These are phyloP conservation scores for Paraurostyla sp. DNA, from an alignment of 73 alveolate genomes.

Conservation along the genomic window DNA sequence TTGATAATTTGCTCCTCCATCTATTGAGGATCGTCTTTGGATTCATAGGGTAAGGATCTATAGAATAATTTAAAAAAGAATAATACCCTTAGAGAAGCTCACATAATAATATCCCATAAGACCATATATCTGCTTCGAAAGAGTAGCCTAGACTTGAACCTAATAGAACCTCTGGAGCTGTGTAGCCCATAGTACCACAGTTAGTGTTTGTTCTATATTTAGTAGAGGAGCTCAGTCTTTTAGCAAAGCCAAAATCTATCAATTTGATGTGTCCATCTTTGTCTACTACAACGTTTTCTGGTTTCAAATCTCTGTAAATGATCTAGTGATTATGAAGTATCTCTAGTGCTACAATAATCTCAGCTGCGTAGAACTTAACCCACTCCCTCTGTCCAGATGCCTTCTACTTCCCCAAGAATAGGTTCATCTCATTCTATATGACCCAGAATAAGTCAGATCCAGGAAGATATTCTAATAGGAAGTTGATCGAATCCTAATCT, in stretches of 20 bases:
- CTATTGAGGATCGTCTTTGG: constrained; percentile 23
- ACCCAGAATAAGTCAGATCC: constrained; percentile 59
- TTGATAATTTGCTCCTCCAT: constrained; percentile 40
- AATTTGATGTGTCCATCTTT: constrained; percentile 88
- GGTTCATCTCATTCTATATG: constrained; percentile 39
- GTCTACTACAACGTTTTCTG: constrained; percentile 77
- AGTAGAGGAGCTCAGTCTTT: constrained; percentile 39
- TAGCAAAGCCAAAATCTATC: constrained; percentile 89
- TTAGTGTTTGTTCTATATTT: constrained; percentile 48
- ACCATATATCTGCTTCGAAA: constrained; percentile 53
- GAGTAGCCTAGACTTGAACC: constrained; percentile 46
- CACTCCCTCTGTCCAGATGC: constrained; percentile 38
- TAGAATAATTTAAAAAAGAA: not conserved
- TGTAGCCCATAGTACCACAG: constrained; percentile 66
- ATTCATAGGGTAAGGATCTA: constrained; percentile 39
- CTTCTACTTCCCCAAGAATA: constrained; percentile 40
- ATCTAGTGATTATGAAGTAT: constrained; percentile 64
- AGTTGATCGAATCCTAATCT: constrained; percentile 34
- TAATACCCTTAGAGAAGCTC: constrained; percentile 52
- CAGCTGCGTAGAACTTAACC: constrained; percentile 75
- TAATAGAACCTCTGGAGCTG: constrained; percentile 61
- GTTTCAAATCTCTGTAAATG: constrained; percentile 83
- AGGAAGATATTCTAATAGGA: constrained; percentile 53
- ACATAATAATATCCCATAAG: constrained; percentile 49
- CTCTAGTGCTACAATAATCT: constrained; percentile 75